phyloP scores from a whole-genome alignment of 1,284 basidiomycete species.

The Pseudozyma tsukubaensis region DNA sequence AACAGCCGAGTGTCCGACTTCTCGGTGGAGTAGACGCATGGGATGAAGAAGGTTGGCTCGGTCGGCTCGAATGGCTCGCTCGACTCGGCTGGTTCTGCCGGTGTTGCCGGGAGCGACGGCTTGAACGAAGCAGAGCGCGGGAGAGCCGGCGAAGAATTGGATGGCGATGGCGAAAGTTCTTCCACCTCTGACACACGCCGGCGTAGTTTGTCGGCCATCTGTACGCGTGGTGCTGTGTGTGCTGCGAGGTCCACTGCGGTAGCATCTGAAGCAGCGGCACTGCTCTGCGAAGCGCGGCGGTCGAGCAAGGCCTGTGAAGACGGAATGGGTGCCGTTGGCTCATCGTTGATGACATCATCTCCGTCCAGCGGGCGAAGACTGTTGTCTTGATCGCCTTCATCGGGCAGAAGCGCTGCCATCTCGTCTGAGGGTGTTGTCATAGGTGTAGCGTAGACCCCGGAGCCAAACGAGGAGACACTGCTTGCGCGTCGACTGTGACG shows the following conservation, averaged over 20 bases:
- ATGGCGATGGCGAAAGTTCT: conserved; percentile 41
- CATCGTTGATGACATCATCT: conserved; percentile 10
- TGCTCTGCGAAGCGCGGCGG: conserved; percentile 32
- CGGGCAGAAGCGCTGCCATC: conserved; percentile 44
- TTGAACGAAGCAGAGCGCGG: conserved; percentile 38
- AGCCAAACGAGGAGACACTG: conserved; percentile 51
- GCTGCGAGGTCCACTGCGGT: conserved; percentile 39
- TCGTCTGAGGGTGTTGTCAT: conserved; percentile 52
- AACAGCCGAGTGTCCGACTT: conserved; percentile 84
- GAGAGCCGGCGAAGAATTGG: conserved; percentile 30
- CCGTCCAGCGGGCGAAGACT: conserved; percentile 32
- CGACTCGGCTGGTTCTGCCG: conserved; percentile 8
- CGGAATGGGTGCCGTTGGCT: not conserved
- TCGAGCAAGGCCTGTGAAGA: conserved; percentile 8
- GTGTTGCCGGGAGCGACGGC: conserved; percentile 18
- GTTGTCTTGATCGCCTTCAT: conserved; percentile 32
- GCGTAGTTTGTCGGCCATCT: conserved; percentile 12
- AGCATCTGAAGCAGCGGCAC: conserved; percentile 40
- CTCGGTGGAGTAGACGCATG: conserved; percentile 90
- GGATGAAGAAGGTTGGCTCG: conserved; percentile 53
- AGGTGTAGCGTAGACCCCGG: conserved; percentile 49
- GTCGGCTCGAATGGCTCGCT: conserved; percentile 13
- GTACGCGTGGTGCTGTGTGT: conserved; percentile 20
- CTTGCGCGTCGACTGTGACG: conserved; percentile 45
- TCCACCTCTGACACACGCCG: conserved; percentile 38